Evolutionary conservation across 1,139 yeast genomes (phyloP).

Genomic region (Saccharomyces hybrid): DNA sequence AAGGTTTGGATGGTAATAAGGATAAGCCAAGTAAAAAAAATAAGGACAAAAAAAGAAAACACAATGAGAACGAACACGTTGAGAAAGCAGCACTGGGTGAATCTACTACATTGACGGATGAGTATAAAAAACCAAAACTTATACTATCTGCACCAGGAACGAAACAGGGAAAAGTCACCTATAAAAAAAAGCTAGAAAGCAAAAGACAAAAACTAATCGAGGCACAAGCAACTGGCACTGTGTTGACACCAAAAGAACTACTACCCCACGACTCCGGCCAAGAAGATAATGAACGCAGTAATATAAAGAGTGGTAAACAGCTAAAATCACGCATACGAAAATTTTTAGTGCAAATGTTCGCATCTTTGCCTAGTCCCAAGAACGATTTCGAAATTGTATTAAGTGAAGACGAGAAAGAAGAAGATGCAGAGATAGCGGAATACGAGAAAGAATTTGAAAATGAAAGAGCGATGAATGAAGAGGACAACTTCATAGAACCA

Average conservation of each 20-base stretch:
- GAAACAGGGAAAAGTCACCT: constrained; percentile 26
- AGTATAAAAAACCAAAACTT: constrained; percentile 48
- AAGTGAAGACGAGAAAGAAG: constrained; percentile 23
- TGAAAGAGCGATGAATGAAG: constrained; percentile 3
- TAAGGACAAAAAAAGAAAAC: constrained; percentile 29
- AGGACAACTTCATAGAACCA: background rate
- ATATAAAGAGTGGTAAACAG: background rate
- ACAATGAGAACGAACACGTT: constrained; percentile 3
- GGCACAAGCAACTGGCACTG: background rate
- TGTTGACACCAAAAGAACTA: background rate
- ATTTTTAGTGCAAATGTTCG: constrained; percentile 30
- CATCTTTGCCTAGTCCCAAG: constrained; percentile 44
- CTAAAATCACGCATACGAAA: constrained; percentile 4
- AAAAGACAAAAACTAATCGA: constrained; percentile 7
- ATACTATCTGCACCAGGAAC: constrained; percentile 43
- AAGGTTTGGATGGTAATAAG: constrained; percentile 40
- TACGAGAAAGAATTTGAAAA: constrained; percentile 27
- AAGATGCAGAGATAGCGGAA: constrained; percentile 22
- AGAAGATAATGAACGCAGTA: background rate
- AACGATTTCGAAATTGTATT: constrained; percentile 50
- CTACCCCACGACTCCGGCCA: background rate
- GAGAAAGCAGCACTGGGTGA: constrained; percentile 21
- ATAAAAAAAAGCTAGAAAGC: constrained; percentile 13
- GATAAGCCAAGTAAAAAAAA: constrained; percentile 17
- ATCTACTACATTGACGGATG: constrained; percentile 33